phyloP scores from a whole-genome alignment of 495 filamentous ascomycete genomes.

The Aeminium ludgeri region DNA sequence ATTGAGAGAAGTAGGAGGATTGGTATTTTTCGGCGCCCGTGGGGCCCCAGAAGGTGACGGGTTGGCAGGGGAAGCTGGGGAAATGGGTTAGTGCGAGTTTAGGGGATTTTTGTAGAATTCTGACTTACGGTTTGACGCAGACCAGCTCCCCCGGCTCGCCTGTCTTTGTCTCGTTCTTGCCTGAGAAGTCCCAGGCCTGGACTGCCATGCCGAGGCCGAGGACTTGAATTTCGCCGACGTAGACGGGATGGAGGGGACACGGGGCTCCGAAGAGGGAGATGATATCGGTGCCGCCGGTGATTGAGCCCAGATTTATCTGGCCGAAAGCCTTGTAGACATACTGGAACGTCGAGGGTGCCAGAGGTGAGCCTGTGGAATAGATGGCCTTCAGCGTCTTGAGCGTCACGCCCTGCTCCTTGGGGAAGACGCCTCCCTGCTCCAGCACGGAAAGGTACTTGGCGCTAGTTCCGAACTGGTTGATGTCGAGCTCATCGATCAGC shows the following conservation, averaged over 20 bases:
- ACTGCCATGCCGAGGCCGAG: constrained; percentile 85
- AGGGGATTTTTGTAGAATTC: too few species aligned
- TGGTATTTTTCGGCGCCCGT: constrained; percentile 57
- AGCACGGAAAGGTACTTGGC: constrained; percentile 85
- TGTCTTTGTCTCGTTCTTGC: constrained; percentile 33
- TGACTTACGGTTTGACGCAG: constrained; percentile 43
- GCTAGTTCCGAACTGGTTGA: constrained; percentile 84
- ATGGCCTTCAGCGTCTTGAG: constrained; percentile 53
- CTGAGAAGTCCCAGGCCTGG: constrained; percentile 49
- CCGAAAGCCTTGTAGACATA: constrained; percentile 77
- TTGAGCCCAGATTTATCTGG: constrained; percentile 61
- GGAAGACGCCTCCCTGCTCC: constrained; percentile 60
- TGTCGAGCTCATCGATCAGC: constrained; percentile 50
- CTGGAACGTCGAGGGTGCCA: constrained; percentile 82
- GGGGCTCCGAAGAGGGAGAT: constrained; percentile 83
- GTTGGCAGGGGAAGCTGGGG: constrained; percentile 62
- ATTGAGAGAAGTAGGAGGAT: constrained; percentile 74
- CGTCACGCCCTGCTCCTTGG: constrained; percentile 32
- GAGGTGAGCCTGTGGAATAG: constrained; percentile 80
- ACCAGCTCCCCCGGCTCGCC: constrained; percentile 80
- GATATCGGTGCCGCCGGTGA: constrained; percentile 85
- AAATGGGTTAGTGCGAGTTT: too few species aligned
- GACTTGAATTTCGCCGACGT: constrained; percentile 78
- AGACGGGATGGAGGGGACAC: constrained; percentile 70
- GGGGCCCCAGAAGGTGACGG: constrained; percentile 68